Percentiles rank a stretch among this genome's conserved stretches.
Evolutionary conservation across 148 eudicot genomes (phyloP).

Genomic region (Talinum fruticosum): DNA sequence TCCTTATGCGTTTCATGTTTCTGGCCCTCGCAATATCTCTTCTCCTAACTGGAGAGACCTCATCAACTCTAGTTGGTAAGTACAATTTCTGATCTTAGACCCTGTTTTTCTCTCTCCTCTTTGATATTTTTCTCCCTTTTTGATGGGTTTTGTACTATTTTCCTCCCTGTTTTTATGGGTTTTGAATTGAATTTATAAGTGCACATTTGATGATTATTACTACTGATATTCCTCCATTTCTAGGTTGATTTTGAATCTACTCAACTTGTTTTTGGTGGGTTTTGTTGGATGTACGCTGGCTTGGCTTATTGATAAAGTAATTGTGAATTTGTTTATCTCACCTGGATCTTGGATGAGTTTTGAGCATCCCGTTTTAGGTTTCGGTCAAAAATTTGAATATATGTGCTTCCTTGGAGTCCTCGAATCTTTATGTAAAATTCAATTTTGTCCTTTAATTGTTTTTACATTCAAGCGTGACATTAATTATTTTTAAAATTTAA

Average conservation of each 20-base stretch:
- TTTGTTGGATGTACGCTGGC: neutral
- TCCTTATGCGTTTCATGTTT: conserved; percentile 71
- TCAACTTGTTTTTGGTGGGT: neutral
- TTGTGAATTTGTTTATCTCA: no score
- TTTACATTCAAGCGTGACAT: no score
- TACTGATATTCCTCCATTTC: neutral
- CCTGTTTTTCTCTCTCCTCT: neutral
- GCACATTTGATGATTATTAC: neutral
- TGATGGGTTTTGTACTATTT: neutral
- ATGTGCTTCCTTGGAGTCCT: no score
- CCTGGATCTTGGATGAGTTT: no score
- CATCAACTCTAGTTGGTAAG: conserved; percentile 65
- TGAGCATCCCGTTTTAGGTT: no score
- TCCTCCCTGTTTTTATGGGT: neutral
- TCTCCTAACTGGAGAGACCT: conserved; percentile 75
- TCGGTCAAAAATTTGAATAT: no score
- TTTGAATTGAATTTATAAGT: neutral
- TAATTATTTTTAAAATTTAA: no score
- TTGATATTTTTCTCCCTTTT: no score
- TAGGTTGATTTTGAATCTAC: neutral
- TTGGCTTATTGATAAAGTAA: no score
- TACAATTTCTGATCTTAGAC: neutral
- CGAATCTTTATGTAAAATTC: no score
- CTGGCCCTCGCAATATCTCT: conserved; percentile 70
- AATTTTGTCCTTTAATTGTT: no score